Conservation (phyloP, 192 early-diverging fungal genomes). For the Dissophora globulifera region DNA sequence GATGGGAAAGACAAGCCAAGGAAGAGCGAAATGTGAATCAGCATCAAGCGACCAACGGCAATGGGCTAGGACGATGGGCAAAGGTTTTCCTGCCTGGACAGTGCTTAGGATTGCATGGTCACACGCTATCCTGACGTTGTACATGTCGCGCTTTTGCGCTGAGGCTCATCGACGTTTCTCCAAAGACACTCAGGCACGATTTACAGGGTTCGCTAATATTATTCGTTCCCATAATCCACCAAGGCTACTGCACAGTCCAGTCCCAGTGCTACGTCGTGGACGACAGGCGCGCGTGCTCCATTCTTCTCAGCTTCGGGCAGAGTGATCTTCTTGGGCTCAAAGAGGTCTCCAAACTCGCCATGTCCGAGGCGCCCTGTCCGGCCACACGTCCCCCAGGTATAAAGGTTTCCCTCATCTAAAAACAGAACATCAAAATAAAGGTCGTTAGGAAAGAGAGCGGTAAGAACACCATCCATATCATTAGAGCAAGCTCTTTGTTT, state of each 20-base stretch:
- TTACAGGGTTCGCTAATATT: too few species aligned
- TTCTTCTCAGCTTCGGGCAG: constrained; percentile 38
- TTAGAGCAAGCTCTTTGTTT: background rate
- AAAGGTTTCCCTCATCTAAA: constrained; percentile 40
- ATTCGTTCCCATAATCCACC: constrained; percentile 22
- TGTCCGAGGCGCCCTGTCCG: constrained; percentile 44
- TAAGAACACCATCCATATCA: background rate
- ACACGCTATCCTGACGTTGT: too few species aligned
- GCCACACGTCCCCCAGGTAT: constrained; percentile 49
- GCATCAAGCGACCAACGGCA: too few species aligned
- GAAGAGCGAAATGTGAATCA: too few species aligned
- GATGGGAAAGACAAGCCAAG: too few species aligned
- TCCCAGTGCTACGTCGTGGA: constrained; percentile 38
- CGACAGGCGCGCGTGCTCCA: constrained; percentile 14
- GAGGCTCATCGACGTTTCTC: too few species aligned
- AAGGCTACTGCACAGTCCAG: constrained; percentile 41
- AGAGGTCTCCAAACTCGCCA: constrained; percentile 36
- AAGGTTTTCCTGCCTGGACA: too few species aligned
- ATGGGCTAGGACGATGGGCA: too few species aligned
- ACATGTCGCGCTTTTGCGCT: too few species aligned
- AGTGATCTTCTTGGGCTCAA: constrained; percentile 24
- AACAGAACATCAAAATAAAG: background rate
- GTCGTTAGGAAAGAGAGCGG: background rate
- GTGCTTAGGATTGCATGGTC: too few species aligned
- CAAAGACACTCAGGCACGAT: background rate